Base-by-base conservation (phyloP, 306 rosid species). In the Lathyrus tuberosus region DNA sequence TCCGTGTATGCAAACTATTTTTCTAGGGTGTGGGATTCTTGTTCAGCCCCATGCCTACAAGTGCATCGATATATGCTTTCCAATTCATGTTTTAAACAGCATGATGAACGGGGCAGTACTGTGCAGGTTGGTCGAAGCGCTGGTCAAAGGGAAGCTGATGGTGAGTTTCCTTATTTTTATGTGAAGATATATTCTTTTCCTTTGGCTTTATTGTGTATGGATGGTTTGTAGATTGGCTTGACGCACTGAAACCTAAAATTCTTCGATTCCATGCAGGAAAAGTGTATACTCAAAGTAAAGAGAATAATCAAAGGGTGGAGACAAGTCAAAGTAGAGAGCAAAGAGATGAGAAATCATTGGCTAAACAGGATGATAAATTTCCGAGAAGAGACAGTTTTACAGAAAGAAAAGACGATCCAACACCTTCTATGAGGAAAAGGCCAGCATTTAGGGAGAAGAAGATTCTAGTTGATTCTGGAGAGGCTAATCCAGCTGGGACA, bases 371-470 rank as follows among this genome's bases (percentile, higher is more conserved):
- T 41, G 84, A 71, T 20, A 75, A 62, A 47, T 24, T 60, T 48
- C 82, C 81, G 85, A 80, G 78, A 78, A 89, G 75, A 71, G 87
- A 81, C 61, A 79, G 84, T 48, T 75, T 81, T 71, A n/a, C 75
- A 18, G 87, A 87, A 80, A 72, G 79, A 71, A 86, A 84, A 70
- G 84, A 81, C 41, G 86, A 78, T 59, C 75, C 38, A 67, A 77
- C 72, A 13, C 76, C 86, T 62, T 64, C 83, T 62, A 58, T 65
- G 38, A 89, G 87, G 84, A 94, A 82, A 80, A 84, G 96, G 65
- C 91, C 94, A 11, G 86, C 97, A 65, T 93, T 93, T 75, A 84
- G 89, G 81, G 98, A 93, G 92, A 88, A 83, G 78, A 93, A 93
- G 76, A 75, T 81, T 73, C 73, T 79, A 6, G 73, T 48, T 22